These are phyloP conservation scores for Cerrena zonata DNA, from an alignment of 1,284 basidiomycete genomes.

Conservation along the genomic window DNA sequence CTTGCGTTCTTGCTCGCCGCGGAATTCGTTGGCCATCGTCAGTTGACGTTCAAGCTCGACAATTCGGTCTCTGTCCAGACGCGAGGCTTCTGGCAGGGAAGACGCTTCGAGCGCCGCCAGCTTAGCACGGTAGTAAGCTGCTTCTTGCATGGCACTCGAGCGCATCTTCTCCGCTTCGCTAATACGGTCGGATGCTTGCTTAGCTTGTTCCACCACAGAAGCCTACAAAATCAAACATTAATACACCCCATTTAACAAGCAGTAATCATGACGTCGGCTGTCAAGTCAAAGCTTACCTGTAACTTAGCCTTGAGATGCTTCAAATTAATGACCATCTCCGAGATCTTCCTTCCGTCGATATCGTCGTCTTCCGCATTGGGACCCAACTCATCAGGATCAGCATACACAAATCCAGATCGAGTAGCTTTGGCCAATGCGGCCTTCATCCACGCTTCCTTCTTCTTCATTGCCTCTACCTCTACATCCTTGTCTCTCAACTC, in stretches of 20 bases:
- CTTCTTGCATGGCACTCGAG: conserved; percentile 83
- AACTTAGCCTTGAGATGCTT: conserved; percentile 87
- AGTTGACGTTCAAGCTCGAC: conserved; percentile 78
- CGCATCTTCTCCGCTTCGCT: conserved; percentile 78
- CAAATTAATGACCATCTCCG: conserved; percentile 75
- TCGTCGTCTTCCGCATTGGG: conserved; percentile 34
- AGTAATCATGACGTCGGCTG: no score
- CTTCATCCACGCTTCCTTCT: conserved; percentile 83
- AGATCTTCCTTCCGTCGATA: conserved; percentile 41
- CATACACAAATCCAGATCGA: conserved; percentile 76
- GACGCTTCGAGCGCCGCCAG: conserved; percentile 78
- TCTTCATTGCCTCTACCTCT: conserved; percentile 74
- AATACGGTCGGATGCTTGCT: conserved; percentile 70
- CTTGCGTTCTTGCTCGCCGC: conserved; percentile 63
- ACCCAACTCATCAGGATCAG: conserved; percentile 37
- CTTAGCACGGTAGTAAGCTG: conserved; percentile 94
- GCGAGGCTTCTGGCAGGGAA: conserved; percentile 58
- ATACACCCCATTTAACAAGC: neutral
- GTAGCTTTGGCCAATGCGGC: conserved; percentile 75
- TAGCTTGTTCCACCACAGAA: conserved; percentile 70
- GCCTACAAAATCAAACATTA: conserved; percentile 44
- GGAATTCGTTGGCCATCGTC: conserved; percentile 60
- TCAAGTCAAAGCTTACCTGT: conserved; percentile 56
- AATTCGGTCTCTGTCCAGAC: conserved; percentile 78
- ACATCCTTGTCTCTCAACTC: conserved; percentile 77